Percentiles rank a stretch among this genome's conserved stretches.
phyloP scores from a whole-genome alignment of 2,329 filamentous ascomycete species.

The Ophiostoma sp. region DNA sequence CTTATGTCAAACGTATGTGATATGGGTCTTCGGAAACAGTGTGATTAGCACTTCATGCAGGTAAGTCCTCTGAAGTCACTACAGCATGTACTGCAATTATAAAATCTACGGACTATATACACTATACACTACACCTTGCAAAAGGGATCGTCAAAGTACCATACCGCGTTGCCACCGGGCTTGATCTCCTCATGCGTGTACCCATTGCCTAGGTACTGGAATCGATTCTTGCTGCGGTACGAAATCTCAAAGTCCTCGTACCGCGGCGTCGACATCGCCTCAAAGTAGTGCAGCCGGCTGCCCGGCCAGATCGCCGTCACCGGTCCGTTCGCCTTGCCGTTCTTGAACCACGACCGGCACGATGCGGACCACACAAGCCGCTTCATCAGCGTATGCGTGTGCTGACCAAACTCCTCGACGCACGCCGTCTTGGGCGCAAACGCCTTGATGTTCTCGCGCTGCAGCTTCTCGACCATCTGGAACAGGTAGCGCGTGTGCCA shows the following conservation, averaged over 20 bases:
- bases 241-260: constrained; percentile 44
- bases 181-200: constrained; percentile 24
- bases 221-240: constrained; percentile 32
- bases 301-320: constrained; percentile 42
- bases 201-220: constrained; percentile 40
- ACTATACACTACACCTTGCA: neutral
- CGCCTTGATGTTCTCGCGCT: constrained; percentile 33
- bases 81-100: neutral
- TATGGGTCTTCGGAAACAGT: no score
- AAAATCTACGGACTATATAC: neutral
- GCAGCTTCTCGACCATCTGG: constrained; percentile 27
- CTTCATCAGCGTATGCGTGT: constrained; percentile 31
- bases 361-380: constrained; percentile 31
- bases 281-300: constrained; percentile 40
- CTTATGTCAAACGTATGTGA: no score
- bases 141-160: constrained; percentile 15
- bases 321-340: constrained; percentile 35
- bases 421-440: neutral
- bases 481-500: constrained; percentile 32
- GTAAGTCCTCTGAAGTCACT: neutral
- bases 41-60: no score
- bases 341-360: constrained; percentile 33
- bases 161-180: neutral
- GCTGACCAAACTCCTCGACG: constrained; percentile 29
- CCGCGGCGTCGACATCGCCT: constrained; percentile 37